Evolutionary conservation across 1,139 yeast genomes (phyloP), one percentile per base, ranked within the genome.

Genomic region (Yamadazyma atlantica): DNA sequence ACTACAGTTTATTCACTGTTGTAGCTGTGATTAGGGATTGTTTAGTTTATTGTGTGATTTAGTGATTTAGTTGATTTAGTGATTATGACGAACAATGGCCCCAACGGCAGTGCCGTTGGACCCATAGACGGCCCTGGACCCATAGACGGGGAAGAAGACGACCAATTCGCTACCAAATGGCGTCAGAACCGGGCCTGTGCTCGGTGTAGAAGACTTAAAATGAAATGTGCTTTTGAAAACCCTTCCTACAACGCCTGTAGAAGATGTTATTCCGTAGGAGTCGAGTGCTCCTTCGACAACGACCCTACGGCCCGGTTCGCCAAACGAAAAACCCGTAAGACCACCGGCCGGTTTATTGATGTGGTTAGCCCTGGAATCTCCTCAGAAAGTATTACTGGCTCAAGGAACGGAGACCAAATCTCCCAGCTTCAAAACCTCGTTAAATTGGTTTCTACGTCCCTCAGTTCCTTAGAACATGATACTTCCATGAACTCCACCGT

Each of bases 101-200:
- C 26, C 26, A 23, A 19, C 22, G n/a, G n/a, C n/a, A n/a, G n/a
- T n/a, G n/a, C 9, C 22, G 22, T 19, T 19, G 22, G 22, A 19
- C 22, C 22, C 22, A 6, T n/a, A n/a, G n/a, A n/a, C n/a, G n/a
- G n/a, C n/a, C n/a, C n/a, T n/a, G n/a, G n/a, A n/a, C n/a, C n/a
- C n/a, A n/a, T n/a, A n/a, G n/a, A n/a, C n/a, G n/a, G n/a, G n/a
- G n/a, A n/a, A n/a, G 32, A 17, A 16, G 12, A 14, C 3, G 32
- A 26, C n/a, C 55, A 54, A 9, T 64, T 66, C 46, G 51, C 68
- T 10, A 43, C 46, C 17, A 57, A 55, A 36, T 73, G 77, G 76
- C 50, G 77, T 29, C 73, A 64, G 42, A 54, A 66, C 18, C 60
- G 76, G 38, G 81, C 82, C 1, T 78, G 84, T 56, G 80, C 80